Evolutionary conservation across 2,329 filamentous ascomycete species (phyloP), one percentile per base, ranked within the genome.

Genomic region (Fusarium continuum): DNA sequence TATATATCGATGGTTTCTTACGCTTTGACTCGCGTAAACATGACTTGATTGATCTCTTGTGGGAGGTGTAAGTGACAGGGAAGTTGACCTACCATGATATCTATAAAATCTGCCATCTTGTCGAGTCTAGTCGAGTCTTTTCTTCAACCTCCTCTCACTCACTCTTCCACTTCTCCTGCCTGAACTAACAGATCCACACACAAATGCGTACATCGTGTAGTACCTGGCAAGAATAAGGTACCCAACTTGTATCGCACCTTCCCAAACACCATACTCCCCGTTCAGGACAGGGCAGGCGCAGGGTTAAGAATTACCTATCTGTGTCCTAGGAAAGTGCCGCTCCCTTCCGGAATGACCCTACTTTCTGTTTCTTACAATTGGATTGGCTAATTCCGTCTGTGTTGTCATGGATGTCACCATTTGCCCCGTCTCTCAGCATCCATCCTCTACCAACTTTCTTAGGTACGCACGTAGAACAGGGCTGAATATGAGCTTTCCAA

Each of bases 91-190:
- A 38, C 25, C 52, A 35, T 20, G 14, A 28, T 41, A 36, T 47
- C 31, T 64, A 63, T 63, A 63, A n/a, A 63, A 63, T 58, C 39
- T 23, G 40, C 40, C 20, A 34, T 53, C 29, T 63, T 38, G 19
- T 43, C 55, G 16, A 26, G 20, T n/a, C n/a, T n/a, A n/a, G n/a
- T n/a, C n/a, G n/a, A n/a, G n/a, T n/a, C 19, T 25, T 38, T 38
- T 29, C 31, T 23, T 26, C 39, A 34, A 11, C 16, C n/a, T 45
- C 32, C 16, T 26, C n/a, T 22, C 10, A 23, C 20, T 5, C 31
- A 20, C 17, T n/a, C n/a, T 31, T 22, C 14, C 32, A 46, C 26
- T 29, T 11, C 40, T 44, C 25, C 34, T 43, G 17, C 41, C 14
- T 29, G n/a, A 51, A 45, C 11, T n/a, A 45, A 19, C 23, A 48